Base-by-base conservation (phyloP, 805 yeast species). In the Candida caryicola region DNA sequence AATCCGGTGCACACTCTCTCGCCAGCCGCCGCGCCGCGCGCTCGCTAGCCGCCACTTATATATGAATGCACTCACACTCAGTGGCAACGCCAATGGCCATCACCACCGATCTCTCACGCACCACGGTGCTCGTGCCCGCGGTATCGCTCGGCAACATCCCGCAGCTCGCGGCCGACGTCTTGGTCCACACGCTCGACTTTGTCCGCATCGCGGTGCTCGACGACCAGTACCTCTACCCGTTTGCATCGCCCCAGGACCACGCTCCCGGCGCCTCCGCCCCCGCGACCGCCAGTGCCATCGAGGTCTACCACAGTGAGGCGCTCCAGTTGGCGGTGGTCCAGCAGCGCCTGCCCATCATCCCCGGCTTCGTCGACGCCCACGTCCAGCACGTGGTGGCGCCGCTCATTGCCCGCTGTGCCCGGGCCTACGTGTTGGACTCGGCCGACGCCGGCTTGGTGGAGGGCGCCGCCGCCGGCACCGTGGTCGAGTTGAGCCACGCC, bases 61-160 rank as follows among this genome's bases (percentile, higher is more conserved):
- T 21, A 21, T 21, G 25, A 7, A 10, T 10, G 25, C 25, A 21
- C 25, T 10, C 25, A 21, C 14, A 16, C n/a, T 8, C 31, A 29
- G 18, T 29, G 31, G 18, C 18, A 29, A 29, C 31, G 14, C 23
- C 36, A 4, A 12, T 17, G 21, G 17, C 16, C 6, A 12, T 26
- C 32, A 10, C 25, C 21, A 25, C 17, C 33, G n/a, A 29, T 40
- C 31, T 52, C 6, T 30, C 36, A 7, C 62, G 59, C 30, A 59
- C 76, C 1, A 71, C 70, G 1, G 62, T 84, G n/a, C 54, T 91
- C 1, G 29, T 93, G 1, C 98, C 98, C 0, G 62, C 89, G 0
- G 84, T 93, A 0, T 79, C 96, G 3, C 74, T 86, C 4, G 98
- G 95, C 5, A 93, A 91, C 52, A 83, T 89, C 3, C 95, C 98